A percentile compares a stretch with the other conserved stretches of the same genome.
These are phyloP conservation scores for Trametopsis cervina DNA, from an alignment of 768 basidiomycete genomes.

Conservation along the genomic window DNA sequence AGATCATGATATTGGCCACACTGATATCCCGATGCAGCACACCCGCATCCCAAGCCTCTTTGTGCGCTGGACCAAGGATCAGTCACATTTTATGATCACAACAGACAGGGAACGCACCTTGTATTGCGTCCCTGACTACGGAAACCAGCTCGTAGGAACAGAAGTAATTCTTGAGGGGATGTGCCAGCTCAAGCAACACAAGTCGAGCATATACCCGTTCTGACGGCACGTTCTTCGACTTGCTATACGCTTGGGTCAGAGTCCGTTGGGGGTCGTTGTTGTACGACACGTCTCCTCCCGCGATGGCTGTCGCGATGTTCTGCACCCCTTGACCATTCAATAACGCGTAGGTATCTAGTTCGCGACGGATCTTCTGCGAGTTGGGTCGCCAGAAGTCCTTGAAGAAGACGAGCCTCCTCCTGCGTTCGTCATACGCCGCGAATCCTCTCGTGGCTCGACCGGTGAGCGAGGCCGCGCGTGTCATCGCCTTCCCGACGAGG, in stretches of 20 bases:
- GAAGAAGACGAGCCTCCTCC: not conserved
- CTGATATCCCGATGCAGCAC: slow-evolving; percentile 9
- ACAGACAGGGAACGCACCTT: not conserved
- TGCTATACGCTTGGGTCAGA: not conserved
- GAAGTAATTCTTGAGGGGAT: not conserved
- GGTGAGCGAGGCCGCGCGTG: slow-evolving; percentile 1
- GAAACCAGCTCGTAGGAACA: not conserved
- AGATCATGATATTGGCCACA: slow-evolving; percentile 4
- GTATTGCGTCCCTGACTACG: not conserved
- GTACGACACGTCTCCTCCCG: slow-evolving; percentile 1
- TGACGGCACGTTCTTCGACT: not conserved
- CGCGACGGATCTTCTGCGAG: not conserved
- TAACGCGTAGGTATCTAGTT: not conserved
- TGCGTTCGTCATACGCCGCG: slow-evolving; percentile 18
- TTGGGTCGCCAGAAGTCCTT: slow-evolving; percentile 4
- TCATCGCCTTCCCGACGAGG: slow-evolving; percentile 11
- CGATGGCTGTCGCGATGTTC: not conserved
- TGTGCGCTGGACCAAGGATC: slow-evolving; percentile 2
- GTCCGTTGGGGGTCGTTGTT: not conserved
- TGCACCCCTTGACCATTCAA: not conserved
- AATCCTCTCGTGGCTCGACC: slow-evolving; percentile 21
- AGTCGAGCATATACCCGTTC: not conserved
- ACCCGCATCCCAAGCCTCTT: slow-evolving; percentile 3
- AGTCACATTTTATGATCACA: not conserved
- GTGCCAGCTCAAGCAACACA: not conserved